Conservation (phyloP, 1,139 yeast species). For the Maudiozyma humilis region DNA sequence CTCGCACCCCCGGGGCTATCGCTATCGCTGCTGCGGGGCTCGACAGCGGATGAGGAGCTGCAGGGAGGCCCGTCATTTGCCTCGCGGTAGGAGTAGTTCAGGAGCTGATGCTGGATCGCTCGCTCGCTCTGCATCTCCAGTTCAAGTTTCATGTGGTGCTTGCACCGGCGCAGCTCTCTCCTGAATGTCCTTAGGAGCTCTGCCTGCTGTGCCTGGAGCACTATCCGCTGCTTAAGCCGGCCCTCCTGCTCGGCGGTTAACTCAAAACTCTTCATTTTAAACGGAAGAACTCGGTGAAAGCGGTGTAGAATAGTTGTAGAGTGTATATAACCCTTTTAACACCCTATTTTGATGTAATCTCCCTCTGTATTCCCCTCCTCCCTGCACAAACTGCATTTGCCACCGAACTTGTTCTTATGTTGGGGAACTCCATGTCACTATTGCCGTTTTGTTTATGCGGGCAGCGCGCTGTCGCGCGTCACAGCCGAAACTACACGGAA, state of each 20-base stretch:
- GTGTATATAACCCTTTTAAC: too few relatives aligned
- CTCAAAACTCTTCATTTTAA: not conserved
- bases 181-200: not conserved
- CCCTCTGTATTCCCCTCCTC: too few relatives aligned
- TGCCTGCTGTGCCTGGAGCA: not conserved
- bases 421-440: not conserved
- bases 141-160: not conserved
- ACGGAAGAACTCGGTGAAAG: not conserved
- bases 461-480: not conserved
- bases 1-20: too few relatives aligned
- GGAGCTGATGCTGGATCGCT: not conserved
- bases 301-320: not conserved
- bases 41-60: constrained; percentile 3
- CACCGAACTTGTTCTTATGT: not conserved
- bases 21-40: not conserved
- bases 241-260: constrained; percentile 3
- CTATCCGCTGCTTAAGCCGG: not conserved
- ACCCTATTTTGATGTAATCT: too few relatives aligned
- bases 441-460: not conserved
- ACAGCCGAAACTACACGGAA: not conserved
- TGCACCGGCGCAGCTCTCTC: not conserved
- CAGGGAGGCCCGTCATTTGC: constrained; percentile 2
- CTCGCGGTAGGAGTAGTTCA: not conserved
- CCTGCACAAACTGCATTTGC: not conserved
- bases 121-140: not conserved